phyloP scores from a whole-genome alignment of 345 rosid species.

The Citrus sp. region DNA sequence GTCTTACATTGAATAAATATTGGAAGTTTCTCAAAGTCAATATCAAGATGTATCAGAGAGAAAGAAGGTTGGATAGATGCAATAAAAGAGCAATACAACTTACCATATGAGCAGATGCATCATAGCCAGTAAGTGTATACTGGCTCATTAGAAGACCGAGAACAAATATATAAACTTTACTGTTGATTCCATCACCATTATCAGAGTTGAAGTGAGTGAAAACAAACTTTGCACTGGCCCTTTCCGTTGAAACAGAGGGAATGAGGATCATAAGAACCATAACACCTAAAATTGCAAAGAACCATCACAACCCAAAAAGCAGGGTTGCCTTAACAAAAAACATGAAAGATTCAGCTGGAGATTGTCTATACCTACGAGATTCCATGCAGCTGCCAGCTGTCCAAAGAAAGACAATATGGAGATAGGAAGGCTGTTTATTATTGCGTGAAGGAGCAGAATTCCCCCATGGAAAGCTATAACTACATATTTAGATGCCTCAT shows the following conservation, averaged over 20 bases:
- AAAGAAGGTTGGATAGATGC: background rate
- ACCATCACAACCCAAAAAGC: background rate
- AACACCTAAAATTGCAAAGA: constrained; percentile 51
- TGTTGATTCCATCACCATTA: constrained; percentile 64
- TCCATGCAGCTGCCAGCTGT: constrained; percentile 92
- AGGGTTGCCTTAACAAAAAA: background rate
- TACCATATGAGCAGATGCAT: constrained; percentile 99
- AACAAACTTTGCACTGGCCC: constrained; percentile 83
- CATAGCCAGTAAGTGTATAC: constrained; percentile 87
- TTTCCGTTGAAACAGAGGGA: constrained; percentile 70
- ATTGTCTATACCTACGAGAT: constrained; percentile 57
- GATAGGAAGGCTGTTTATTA: constrained; percentile 83
- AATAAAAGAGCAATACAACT: constrained; percentile 14
- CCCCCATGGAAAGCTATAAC: constrained; percentile 78
- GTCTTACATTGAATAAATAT: background rate
- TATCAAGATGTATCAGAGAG: background rate
- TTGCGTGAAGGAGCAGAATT: constrained; percentile 69
- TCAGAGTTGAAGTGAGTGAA: constrained; percentile 85
- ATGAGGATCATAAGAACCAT: constrained; percentile 73
- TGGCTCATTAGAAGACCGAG: constrained; percentile 95
- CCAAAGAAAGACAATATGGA: constrained; percentile 76
- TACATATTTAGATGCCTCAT: constrained; percentile 74
- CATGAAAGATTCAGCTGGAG: constrained; percentile 1
- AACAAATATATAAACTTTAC: constrained; percentile 69
- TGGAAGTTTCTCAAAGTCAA: background rate